These are phyloP conservation scores for Nicotiana tabacum DNA, from an alignment of 257 asterid species.

Conservation along the genomic window DNA sequence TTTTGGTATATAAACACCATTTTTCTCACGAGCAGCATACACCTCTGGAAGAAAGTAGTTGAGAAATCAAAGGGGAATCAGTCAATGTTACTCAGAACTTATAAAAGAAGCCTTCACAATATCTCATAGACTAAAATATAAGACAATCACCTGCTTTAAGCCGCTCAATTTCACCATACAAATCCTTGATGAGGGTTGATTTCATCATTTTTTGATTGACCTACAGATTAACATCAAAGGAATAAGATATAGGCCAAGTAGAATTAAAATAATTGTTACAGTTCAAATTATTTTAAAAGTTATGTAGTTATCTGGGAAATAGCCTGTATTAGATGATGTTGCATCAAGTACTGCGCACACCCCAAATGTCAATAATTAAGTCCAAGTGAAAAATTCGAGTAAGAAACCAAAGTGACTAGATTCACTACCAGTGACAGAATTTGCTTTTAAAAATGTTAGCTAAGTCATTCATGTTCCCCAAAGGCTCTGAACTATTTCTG, in stretches of 20 bases:
- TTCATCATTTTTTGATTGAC: conserved; percentile 80
- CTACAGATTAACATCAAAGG: conserved; percentile 27
- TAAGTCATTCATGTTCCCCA: not conserved
- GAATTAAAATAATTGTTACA: not conserved
- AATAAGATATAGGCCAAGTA: not conserved
- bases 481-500: not conserved
- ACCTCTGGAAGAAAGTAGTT: conserved; percentile 47
- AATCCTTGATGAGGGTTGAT: conserved; percentile 16
- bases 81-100: not conserved
- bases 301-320: not conserved
- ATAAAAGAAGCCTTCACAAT: not conserved
- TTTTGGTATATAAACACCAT: conserved; percentile 82
- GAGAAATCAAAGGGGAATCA: not conserved
- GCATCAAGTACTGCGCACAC: not conserved
- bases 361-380: not conserved
- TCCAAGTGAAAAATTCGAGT: not conserved
- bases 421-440: not conserved
- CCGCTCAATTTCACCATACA: conserved; percentile 19
- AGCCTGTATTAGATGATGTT: not conserved
- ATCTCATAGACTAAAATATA: not conserved
- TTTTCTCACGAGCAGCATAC: conserved; percentile 83
- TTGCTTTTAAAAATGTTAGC: not conserved
- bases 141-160: conserved; percentile 9
- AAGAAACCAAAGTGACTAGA: not conserved
- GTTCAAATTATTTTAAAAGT: not conserved